phyloP scores from a whole-genome alignment of 495 filamentous ascomycete genomes.

The Aspergillus incahuasiensis region DNA sequence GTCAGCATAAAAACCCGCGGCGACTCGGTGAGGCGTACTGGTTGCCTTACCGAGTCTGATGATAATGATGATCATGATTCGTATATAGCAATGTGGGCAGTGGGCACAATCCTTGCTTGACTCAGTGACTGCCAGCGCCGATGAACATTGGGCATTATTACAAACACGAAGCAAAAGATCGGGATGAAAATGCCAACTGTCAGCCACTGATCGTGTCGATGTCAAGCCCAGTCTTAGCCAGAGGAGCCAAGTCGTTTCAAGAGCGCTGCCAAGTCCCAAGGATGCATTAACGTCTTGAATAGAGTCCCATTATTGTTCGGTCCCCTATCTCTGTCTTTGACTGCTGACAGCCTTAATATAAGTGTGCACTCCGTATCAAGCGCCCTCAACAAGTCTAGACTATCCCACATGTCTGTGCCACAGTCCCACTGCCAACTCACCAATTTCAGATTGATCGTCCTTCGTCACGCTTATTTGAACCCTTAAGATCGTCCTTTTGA shows the following conservation, averaged over 20 bases:
- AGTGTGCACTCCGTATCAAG: too few relatives aligned
- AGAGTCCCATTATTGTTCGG: neutral
- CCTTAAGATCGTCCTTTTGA: neutral
- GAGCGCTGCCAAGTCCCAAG: slow-evolving; percentile 9
- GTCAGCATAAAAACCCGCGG: neutral
- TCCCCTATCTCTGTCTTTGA: neutral
- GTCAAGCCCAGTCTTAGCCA: slow-evolving; percentile 8
- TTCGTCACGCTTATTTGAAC: neutral
- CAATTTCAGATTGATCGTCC: neutral
- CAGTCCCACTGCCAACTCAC: slow-evolving; percentile 12
- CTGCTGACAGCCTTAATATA: neutral
- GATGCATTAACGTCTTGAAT: neutral
- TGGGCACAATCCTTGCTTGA: neutral
- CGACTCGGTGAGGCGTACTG: neutral
- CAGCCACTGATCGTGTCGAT: slow-evolving; percentile 4
- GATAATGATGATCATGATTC: too few relatives aligned
- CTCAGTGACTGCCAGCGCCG: too few relatives aligned
- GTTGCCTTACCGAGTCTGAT: neutral
- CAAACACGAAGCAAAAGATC: too few relatives aligned
- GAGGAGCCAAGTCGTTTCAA: slow-evolving; percentile 16
- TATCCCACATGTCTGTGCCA: slow-evolving; percentile 3
- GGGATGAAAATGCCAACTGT: neutral
- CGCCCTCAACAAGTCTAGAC: slow-evolving; percentile 7
- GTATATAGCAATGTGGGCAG: neutral
- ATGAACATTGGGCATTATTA: too few relatives aligned